Evolutionary conservation across 139 green algal species (phyloP).

Genomic region (Chlamydomonas schloesseri): DNA sequence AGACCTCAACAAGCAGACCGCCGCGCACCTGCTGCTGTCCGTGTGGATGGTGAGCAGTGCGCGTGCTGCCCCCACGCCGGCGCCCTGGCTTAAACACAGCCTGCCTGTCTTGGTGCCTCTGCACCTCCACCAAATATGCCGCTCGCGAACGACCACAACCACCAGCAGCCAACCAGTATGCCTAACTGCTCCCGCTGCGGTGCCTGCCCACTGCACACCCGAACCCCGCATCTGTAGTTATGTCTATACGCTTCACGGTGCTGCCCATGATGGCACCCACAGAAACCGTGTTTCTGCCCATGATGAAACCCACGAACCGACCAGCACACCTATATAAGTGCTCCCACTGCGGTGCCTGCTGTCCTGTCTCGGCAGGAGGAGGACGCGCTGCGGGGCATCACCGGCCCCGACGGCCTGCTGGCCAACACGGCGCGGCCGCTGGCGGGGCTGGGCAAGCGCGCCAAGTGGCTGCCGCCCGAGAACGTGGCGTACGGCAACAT

Average conservation of each 20-base stretch:
- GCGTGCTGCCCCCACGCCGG: background rate
- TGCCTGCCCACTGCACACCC: too few species aligned
- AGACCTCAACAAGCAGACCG: conserved; percentile 47
- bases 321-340: too few species aligned
- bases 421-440: conserved; percentile 57
- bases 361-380: conserved; percentile 47
- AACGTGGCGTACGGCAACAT: conserved; percentile 48
- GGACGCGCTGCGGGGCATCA: conserved; percentile 51
- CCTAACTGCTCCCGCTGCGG: too few species aligned
- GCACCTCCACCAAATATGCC: too few species aligned
- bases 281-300: too few species aligned
- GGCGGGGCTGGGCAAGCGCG: conserved; percentile 48
- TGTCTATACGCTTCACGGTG: too few species aligned
- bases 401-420: conserved; percentile 52
- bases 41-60: conserved; percentile 54
- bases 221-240: too few species aligned
- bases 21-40: conserved; percentile 60
- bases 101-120: background rate
- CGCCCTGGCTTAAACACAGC: background rate
- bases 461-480: conserved; percentile 46
- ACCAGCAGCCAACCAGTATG: too few species aligned
- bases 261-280: too few species aligned
- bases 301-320: too few species aligned
- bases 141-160: too few species aligned
- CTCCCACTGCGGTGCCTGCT: too few species aligned